Evolutionary conservation across 805 yeast species (phyloP).

Genomic region (Komagataella populi): DNA sequence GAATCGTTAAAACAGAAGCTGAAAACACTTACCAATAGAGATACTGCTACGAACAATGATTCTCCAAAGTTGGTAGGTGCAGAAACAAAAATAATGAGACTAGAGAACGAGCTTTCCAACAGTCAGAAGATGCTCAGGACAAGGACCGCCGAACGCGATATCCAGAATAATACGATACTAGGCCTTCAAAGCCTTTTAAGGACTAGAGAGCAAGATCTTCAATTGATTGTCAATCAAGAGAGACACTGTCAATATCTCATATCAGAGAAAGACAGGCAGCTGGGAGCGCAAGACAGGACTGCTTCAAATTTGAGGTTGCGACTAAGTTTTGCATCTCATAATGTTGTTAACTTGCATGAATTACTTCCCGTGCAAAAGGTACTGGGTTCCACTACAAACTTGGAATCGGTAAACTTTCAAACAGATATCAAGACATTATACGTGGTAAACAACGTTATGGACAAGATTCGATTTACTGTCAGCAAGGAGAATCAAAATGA

Average conservation of each 20-base stretch:
- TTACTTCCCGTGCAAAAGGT: not conserved
- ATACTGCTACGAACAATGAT: not conserved
- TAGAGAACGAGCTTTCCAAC: not conserved
- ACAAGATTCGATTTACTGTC: not conserved
- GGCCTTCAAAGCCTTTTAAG: not conserved
- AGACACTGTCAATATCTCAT: not conserved
- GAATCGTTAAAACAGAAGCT: conserved; percentile 8
- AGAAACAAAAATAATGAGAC: not conserved
- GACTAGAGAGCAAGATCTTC: not conserved
- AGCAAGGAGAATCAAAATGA: not conserved
- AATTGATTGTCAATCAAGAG: not conserved
- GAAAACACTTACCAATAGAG: conserved; percentile 5
- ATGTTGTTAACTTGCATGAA: not conserved
- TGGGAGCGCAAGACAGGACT: not conserved
- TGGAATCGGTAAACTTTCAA: not conserved
- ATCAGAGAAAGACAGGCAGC: not conserved
- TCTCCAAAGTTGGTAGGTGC: not conserved
- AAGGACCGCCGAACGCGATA: not conserved
- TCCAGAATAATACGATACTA: not conserved
- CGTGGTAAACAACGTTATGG: not conserved
- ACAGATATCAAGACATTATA: not conserved
- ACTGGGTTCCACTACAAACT: not conserved
- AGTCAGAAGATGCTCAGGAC: not conserved
- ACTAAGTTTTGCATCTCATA: not conserved
- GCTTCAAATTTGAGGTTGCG: not conserved